Evolutionary conservation across 345 rosid species (phyloP), one percentile per base, ranked within the genome.

Genomic region (Populus alba): DNA sequence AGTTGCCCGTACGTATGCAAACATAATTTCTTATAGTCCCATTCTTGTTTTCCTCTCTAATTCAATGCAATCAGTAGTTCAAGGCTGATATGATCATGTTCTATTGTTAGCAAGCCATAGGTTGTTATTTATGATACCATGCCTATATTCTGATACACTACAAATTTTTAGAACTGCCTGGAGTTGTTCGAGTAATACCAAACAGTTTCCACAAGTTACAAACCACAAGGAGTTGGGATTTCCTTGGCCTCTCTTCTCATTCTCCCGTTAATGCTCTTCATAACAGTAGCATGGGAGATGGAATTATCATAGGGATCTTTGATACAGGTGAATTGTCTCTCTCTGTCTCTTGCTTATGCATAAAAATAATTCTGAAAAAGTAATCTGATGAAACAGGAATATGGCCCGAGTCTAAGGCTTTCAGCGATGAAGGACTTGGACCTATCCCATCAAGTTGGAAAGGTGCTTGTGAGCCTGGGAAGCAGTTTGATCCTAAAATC

Each of bases 211-310:
- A 87, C 87, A 86, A 66, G 77, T 80, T 91, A 71, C 87, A 84
- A 70, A 92, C 97, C 29, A 92, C 93, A 17, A 87, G 91, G 84
- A 81, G 90, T 68, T n/a, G n/a, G n/a, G n/a, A n/a, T n/a, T n/a
- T n/a, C n/a, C n/a, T n/a, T n/a, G n/a, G n/a, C n/a, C n/a, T n/a
- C n/a, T n/a, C n/a, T n/a, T n/a, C 79, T 78, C 61, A 80, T 74
- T 62, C 85, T 78, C 82, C 85, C 59, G 20, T 77, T 16, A 85
- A 86, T 81, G 85, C 83, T 47, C 59, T 87, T 23, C 81, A 85
- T 16, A 83, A 76, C 0, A 86, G 91, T 71, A 81, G 80, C 57
- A 84, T 89, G 91, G 95, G 95, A 15, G 88, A 89, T 78, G 90
- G 90, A 73, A 87, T 85, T 53, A 89, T 92, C 57, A 70, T 92